Conservation (phyloP, 805 yeast genomes). For the Wickerhamiella nectarea region DNA sequence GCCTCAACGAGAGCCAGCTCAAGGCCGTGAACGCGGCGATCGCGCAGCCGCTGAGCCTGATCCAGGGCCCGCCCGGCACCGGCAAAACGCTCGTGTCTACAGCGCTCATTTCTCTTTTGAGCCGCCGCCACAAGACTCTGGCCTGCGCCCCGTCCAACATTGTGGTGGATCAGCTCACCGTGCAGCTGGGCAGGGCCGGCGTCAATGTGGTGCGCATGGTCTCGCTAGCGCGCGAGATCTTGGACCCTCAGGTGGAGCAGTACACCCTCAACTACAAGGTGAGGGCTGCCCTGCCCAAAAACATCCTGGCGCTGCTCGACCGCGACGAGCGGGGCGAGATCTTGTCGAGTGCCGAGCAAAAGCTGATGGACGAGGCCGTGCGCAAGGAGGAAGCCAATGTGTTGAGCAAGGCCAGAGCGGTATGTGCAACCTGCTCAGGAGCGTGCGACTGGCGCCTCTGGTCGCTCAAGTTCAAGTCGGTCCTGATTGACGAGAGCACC, state of each 20-base stretch:
- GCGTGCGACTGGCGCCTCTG: conserved; percentile 66
- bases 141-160: conserved; percentile 95
- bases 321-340: conserved; percentile 57
- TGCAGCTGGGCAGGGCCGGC: conserved; percentile 55
- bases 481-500: conserved; percentile 82
- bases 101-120: conserved; percentile 65
- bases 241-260: conserved; percentile 47
- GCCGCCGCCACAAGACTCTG: conserved; percentile 47
- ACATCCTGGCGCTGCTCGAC: conserved; percentile 1
- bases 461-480: conserved; percentile 50
- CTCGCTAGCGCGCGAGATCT: conserved; percentile 70
- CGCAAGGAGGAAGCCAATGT: conserved; percentile 37
- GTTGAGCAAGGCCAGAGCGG: conserved; percentile 52
- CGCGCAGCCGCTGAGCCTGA: conserved; percentile 59
- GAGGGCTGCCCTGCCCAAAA: background rate
- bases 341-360: conserved; percentile 14
- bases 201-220: conserved; percentile 63
- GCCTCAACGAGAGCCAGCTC: conserved; percentile 63
- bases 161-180: conserved; percentile 83
- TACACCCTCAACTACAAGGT: conserved; percentile 39
- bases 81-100: conserved; percentile 94
- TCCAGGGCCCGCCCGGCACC: conserved; percentile 95
- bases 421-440: conserved; percentile 86
- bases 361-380: conserved; percentile 23
- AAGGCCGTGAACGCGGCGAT: conserved; percentile 61